These are phyloP conservation scores for Capsella rubella DNA, from an alignment of 441 rosid species.

Conservation along the genomic window DNA sequence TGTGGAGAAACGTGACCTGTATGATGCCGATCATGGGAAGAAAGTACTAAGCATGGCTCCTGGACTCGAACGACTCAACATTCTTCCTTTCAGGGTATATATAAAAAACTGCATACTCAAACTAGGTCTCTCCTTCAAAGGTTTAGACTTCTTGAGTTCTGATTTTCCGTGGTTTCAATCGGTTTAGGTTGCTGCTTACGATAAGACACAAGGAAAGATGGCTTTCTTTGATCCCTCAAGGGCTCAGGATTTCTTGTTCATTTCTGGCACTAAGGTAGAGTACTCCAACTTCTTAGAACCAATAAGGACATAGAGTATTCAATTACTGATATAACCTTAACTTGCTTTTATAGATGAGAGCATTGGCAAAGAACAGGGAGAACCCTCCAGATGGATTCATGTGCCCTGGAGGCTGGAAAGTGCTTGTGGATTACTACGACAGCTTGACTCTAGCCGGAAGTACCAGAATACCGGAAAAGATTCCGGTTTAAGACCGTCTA, in stretches of 20 bases:
- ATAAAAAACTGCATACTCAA: not conserved
- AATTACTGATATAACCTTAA: not conserved
- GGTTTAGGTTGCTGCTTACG: slow-evolving; percentile 85
- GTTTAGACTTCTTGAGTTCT: slow-evolving; percentile 9
- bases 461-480: slow-evolving; percentile 53
- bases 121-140: not conserved
- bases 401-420: slow-evolving; percentile 95
- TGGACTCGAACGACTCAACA: slow-evolving; percentile 86
- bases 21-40: slow-evolving; percentile 95
- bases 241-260: slow-evolving; percentile 80
- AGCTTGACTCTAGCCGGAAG: slow-evolving; percentile 54
- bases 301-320: not conserved
- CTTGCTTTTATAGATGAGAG: slow-evolving; percentile 60
- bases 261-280: slow-evolving; percentile 85
- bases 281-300: not conserved
- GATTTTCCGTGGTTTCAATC: not conserved
- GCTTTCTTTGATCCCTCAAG: slow-evolving; percentile 88
- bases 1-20: slow-evolving; percentile 79
- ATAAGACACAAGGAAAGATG: slow-evolving; percentile 88
- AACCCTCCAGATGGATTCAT: slow-evolving; percentile 91
- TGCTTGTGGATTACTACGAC: slow-evolving; percentile 81
- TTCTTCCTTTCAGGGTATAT: slow-evolving; percentile 84
- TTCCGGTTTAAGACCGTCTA: slow-evolving; percentile 52
- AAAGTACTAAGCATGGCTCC: slow-evolving; percentile 91
- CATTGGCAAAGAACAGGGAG: slow-evolving; percentile 83